Base-by-base conservation (phyloP, 1,284 basidiomycete genomes). In the Tremellales sp. region DNA sequence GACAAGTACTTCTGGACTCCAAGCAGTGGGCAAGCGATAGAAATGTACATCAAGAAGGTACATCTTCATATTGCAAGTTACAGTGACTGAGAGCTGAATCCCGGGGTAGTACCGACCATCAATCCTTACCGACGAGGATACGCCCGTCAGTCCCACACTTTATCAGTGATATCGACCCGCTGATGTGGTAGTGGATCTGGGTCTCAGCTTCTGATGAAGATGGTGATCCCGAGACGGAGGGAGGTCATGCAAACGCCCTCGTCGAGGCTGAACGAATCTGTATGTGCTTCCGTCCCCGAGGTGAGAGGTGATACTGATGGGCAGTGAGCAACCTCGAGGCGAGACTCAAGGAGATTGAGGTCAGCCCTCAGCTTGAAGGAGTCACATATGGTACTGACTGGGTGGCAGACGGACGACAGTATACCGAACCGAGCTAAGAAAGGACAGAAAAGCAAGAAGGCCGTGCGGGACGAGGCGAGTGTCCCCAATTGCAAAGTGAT, bases 401-500 rank as follows among this genome's bases (percentile, higher is more conserved):
- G n/a, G 43, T 41, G 13, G 6, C 10, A 60, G 61, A 27, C 36
- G 4, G 61, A 67, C 44, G 51, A 54, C n/a, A 22, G 33, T 4
- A 61, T 61, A 13, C 62, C 66, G 10, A 51, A 52, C n/a, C 46
- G 64, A 35, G 59, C 60, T 21, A 56, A 64, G 51, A 61, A 68
- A 45, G 62, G 65, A 1, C 46, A 48, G 3, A 60, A 61, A 52
- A 56, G 57, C 53, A 62, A 64, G 46, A 67, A 65, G 42, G 56
- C 41, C 1, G 43, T 49, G 2, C 54, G 62, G 25, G 65, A 64
- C 5, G 59, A 62, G 57, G 58, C 60, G 46, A 27, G 51, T 22
- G 40, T 15, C 4, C 21, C 21, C 43, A 13, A 33, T 33, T 4
- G 13, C n/a, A 15, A 3, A 11, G 7, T 40, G 25, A 27, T 2